Evolutionary conservation across 2,329 filamentous ascomycete genomes (phyloP), one percentile per base, ranked within the genome.

Genomic region (Ophiocordyceps unilateralis): DNA sequence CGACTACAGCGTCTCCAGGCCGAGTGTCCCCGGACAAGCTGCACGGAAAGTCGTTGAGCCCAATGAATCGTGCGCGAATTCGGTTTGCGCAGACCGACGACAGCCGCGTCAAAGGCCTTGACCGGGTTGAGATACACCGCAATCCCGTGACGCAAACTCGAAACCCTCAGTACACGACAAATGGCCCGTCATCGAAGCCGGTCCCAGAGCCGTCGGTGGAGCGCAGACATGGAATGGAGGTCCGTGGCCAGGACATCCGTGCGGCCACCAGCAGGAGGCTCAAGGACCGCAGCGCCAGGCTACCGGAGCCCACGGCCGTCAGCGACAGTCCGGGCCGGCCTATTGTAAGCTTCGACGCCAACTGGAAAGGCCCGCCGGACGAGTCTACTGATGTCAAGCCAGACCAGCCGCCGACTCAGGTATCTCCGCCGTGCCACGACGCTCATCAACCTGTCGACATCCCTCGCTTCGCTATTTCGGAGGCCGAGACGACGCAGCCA

Each of bases 311-410:
- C 50, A 85, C 83, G 43, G 81, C 84, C 55, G 88, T 96, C 61
- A 95, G 87, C 66, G 83, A 95, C 65, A 83, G 74, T 56, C 82
- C 83, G 53, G 86, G 86, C 53, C 78, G 89, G 58, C 89, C 89
- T 49, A 96, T 96, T 69, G 89, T 96, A 70, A 96, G 89, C 72
- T 96, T 96, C 71, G 76, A 93, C 64, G 75, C 75, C 55, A 75
- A 81, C 58, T 94, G 85, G 79, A 82, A 78, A 69, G 74, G 78
- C 57, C 75, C n/a, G n/a, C n/a, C 74, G 58, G 78, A 83, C 58
- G 69, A 74, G 68, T 69, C 68, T 62, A 70, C 82, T 70, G 81
- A 86, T 76, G 63, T 75, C 66, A 82, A 51, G 55, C 58, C 60
- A 43, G 42, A 36, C 37, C 24, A 26, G 24, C 20, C 26, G 26